Evolutionary conservation across 352 stramenopile genomes (phyloP), one percentile per base, ranked within the genome.

Genomic region (Phytopythium aichiense): DNA sequence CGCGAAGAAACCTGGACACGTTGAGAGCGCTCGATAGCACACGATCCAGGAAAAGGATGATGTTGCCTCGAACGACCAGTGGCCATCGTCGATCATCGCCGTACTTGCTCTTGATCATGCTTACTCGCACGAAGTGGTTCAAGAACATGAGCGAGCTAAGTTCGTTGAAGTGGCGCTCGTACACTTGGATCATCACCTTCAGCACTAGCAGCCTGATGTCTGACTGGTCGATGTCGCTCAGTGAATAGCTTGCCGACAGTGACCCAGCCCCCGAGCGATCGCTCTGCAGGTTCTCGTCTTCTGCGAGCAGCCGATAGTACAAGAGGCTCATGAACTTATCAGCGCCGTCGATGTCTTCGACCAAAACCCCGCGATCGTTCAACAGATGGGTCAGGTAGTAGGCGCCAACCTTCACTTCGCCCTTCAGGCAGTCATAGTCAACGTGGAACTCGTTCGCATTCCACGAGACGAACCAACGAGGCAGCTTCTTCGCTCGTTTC

Each of bases 161-260:
- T 31, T 92, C 71, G 30, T 71, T 82, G 43, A 84, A 92, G 58
- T 95, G 82, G 6, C 84, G 80, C 59, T 95, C 85, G 58, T 92
- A 95, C 0, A 95, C 54, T 61, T 93, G 81, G 52, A 93, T 93
- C 87, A 95, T 95, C 33, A 92, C 82, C 63, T 94, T 94, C 12
- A 95, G 56, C 37, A 93, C 86, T 23, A 95, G 59, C 48, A 94
- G 68, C 4, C 85, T 80, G 68, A 94, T 89, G 59, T 92, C 85
- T 0, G 77, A 89, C 60, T 77, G 70, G 35, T 89, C 74, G 2
- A 86, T 50, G 28, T 84, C 67, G 37, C 61, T 60, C 30, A 82
- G 63, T 0, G 74, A 81, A 49, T 73, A 63, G 5, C 71, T 66
- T 9, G 70, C 51, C 45, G 57, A 73, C 22, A 68, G 60, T 1